Base-by-base conservation (phyloP, 805 yeast genomes). In the Yarrowia hollandica region DNA sequence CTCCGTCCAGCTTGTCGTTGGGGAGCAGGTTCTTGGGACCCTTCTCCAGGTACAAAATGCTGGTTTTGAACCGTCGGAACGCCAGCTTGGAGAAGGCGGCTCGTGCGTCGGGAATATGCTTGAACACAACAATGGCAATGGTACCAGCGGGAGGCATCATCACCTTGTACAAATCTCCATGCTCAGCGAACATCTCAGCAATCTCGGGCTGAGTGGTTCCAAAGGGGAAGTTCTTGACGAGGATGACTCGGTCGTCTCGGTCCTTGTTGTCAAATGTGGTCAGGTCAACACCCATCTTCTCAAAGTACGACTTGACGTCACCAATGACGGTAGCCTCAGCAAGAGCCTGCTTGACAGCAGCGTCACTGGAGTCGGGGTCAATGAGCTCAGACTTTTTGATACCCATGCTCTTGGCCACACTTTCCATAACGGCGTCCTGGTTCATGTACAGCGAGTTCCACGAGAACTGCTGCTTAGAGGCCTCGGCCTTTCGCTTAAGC, bases 101-200 rank as follows among this genome's bases (percentile, higher is more conserved):
- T 72, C 97, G 84, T 1, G 95, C 98, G 42, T 86, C 77, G 12
- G 96, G 86, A 2, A 84, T 74, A 70, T 88, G 92, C 66, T 90
- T 78, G 72, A 84, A 91, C 72, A 92, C 97, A 9, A 94, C 84
- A 68, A 94, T 87, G 11, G 98, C 97, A 66, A 94, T 90, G 0
- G 97, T 90, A 9, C 97, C 98, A 5, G 95, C 87, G 5, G 97
- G 96, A 14, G 99, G 99, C 90, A 94, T 88, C 62, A 94, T 73
- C 15, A 90, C 77, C 65, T 96, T 79, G 63, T 82, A 83, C 23
- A 94, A 67, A 63, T 86, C 86, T 58, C 99, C 99, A 71, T 81
- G 83, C 34, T 84, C 85, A 2, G 85, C 72, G 67, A 94, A 94
- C 67, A 92, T 69, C 62, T 89, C 96, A 19, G 90, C 84, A 26